Percentiles rank a stretch among this genome's conserved stretches.
Evolutionary conservation across 495 filamentous ascomycete genomes (phyloP).

Genomic region (Neurospora sp.): DNA sequence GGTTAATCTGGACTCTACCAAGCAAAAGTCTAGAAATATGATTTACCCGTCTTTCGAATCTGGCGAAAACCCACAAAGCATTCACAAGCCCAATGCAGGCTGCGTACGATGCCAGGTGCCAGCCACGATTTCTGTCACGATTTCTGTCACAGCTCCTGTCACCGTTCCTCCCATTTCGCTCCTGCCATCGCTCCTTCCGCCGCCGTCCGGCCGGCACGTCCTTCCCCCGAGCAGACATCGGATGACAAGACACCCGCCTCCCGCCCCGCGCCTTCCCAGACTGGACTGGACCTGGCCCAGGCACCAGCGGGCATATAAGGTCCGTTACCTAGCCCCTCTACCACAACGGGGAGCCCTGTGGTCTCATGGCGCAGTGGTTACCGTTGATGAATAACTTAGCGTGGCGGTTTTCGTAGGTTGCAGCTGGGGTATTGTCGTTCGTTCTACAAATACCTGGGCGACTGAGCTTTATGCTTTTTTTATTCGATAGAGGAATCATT

Average conservation of each 20-base stretch:
- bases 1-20: too few relatives aligned
- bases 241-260: not conserved
- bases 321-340: not conserved
- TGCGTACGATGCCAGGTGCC: not conserved
- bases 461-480: not conserved
- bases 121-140: too few relatives aligned
- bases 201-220: too few relatives aligned
- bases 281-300: not conserved
- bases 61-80: not conserved
- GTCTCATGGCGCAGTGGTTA: not conserved
- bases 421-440: too few relatives aligned
- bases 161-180: not conserved
- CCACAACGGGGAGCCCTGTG: not conserved
- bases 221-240: not conserved
- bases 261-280: not conserved
- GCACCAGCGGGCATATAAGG: not conserved
- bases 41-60: too few relatives aligned
- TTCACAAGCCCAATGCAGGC: not conserved
- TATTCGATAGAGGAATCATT: accelerated
- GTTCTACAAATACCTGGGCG: too few relatives aligned
- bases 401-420: too few relatives aligned
- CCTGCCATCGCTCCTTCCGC: not conserved
- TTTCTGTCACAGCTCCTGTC: not conserved
- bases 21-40: too few relatives aligned
- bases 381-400: too few relatives aligned